phyloP scores from a whole-genome alignment of 768 basidiomycete genomes.

The Naganishia onofrii region DNA sequence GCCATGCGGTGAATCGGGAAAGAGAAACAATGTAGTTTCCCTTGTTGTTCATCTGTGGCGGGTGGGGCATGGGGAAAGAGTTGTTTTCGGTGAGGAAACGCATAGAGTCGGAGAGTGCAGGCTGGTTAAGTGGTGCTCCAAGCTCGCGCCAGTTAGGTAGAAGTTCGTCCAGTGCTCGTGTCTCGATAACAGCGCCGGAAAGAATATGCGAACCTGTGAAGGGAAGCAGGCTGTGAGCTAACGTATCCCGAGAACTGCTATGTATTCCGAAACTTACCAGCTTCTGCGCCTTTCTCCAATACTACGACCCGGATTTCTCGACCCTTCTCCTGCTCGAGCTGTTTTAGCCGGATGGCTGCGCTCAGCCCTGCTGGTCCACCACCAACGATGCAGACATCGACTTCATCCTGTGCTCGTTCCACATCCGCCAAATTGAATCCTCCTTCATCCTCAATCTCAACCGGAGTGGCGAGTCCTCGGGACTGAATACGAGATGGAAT shows the following conservation, averaged over 20 bases:
- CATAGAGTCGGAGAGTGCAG: slow-evolving; percentile 77
- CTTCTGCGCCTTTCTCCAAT: slow-evolving; percentile 89
- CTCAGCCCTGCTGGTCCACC: slow-evolving; percentile 91
- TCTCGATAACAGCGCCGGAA: slow-evolving; percentile 92
- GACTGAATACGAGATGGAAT: background rate
- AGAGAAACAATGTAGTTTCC: slow-evolving; percentile 92
- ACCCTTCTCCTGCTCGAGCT: slow-evolving; percentile 71
- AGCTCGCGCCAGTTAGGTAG: slow-evolving; percentile 75
- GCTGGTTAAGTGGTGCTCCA: slow-evolving; percentile 75
- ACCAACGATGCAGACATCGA: slow-evolving; percentile 96
- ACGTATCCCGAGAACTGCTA: background rate
- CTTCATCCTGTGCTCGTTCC: slow-evolving; percentile 82
- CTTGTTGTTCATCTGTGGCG: slow-evolving; percentile 92
- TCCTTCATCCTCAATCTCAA: slow-evolving; percentile 12
- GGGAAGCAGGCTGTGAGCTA: background rate
- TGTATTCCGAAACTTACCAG: slow-evolving; percentile 61
- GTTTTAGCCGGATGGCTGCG: slow-evolving; percentile 93
- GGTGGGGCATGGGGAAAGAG: slow-evolving; percentile 83
- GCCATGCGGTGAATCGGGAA: slow-evolving; percentile 83
- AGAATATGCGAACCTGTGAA: slow-evolving; percentile 92
- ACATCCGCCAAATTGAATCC: slow-evolving; percentile 60
- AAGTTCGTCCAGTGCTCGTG: slow-evolving; percentile 83
- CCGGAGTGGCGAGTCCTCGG: slow-evolving; percentile 14
- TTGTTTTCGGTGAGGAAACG: slow-evolving; percentile 69
- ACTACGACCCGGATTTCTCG: slow-evolving; percentile 86